These are phyloP conservation scores for Miscanthus sacchariflorus DNA, from an alignment of 202 grass and related monocot genomes.

Conservation along the genomic window DNA sequence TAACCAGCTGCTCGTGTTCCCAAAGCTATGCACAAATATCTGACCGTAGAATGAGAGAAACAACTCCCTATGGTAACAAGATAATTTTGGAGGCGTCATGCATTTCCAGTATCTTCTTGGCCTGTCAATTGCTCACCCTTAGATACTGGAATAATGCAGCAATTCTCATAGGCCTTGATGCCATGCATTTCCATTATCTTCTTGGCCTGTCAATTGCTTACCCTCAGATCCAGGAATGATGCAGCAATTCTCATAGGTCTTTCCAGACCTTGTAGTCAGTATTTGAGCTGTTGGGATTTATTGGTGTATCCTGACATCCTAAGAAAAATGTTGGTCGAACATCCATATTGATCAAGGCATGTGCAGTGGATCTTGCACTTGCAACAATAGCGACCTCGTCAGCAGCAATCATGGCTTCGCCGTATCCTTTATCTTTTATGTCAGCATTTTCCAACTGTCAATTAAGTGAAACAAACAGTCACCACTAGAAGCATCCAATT, in stretches of 20 bases:
- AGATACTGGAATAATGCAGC: background rate
- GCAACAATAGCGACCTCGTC: conserved; percentile 81
- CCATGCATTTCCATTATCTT: background rate
- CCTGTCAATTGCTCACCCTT: conserved; percentile 7
- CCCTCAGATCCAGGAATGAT: background rate
- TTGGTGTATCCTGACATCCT: conserved; percentile 80
- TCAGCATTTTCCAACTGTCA: conserved; percentile 81
- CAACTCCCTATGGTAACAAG: background rate
- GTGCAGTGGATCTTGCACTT: conserved; percentile 81
- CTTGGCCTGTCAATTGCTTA: conserved; percentile 6
- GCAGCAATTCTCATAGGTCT: conserved; percentile 61
- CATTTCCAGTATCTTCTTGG: conserved; percentile 4
- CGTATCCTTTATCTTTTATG: conserved; percentile 83
- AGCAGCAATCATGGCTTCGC: conserved; percentile 71
- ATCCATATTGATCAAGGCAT: conserved; percentile 96
- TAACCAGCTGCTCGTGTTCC: background rate
- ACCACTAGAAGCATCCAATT: conserved; percentile 30
- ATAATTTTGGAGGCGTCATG: conserved; percentile 17
- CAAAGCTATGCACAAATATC: conserved; percentile 32
- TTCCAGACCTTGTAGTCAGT: conserved; percentile 95
- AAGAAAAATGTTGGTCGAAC: conserved; percentile 72
- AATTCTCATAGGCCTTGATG: background rate
- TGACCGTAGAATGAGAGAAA: conserved; percentile 13
- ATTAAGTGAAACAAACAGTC: conserved; percentile 19
- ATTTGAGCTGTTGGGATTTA: conserved; percentile 84